Percentiles rank a stretch among this genome's conserved stretches.
These are phyloP conservation scores for Diversispora epigaea DNA, from an alignment of 192 early-diverging fungal species.

Conservation along the genomic window DNA sequence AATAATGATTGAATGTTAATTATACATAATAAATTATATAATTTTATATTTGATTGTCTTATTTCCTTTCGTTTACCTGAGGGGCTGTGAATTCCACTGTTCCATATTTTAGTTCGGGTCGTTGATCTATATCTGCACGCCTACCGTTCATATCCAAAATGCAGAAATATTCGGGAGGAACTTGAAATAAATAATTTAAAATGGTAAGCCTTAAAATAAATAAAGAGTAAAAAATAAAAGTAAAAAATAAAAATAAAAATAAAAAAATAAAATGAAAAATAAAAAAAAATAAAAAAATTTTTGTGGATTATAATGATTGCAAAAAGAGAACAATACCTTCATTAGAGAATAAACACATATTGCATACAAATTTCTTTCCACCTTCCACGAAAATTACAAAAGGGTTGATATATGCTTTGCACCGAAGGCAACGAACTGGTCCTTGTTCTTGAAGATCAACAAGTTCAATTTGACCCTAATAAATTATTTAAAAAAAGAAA, in stretches of 20 bases:
- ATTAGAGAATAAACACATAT: slow-evolving; percentile 89
- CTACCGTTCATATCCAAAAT: slow-evolving; percentile 92
- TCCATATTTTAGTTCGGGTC: slow-evolving; percentile 90
- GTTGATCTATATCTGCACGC: slow-evolving; percentile 76
- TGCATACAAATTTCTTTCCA: slow-evolving; percentile 90
- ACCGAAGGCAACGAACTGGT: slow-evolving; percentile 86
- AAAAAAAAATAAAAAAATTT: not conserved
- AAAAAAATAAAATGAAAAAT: not conserved
- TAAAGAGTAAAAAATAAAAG: not conserved
- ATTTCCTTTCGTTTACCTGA: slow-evolving; percentile 36
- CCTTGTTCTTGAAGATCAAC: slow-evolving; percentile 85
- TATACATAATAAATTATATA: not conserved
- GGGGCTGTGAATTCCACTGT: slow-evolving; percentile 88
- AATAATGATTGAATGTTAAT: not conserved
- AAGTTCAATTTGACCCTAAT: slow-evolving; percentile 64
- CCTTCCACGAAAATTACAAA: slow-evolving; percentile 85
- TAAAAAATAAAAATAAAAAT: not conserved
- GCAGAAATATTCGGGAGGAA: slow-evolving; percentile 88
- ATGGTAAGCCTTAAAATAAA: not conserved
- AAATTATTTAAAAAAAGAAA: not conserved
- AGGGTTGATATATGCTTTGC: slow-evolving; percentile 94
- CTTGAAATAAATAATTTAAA: slow-evolving; percentile 34
- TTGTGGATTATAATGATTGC: not conserved
- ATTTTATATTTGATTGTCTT: not conserved
- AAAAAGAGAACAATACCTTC: slow-evolving; percentile 49